Percentiles rank a stretch among this genome's conserved stretches.
Evolutionary conservation across 208 protist species (phyloP).

Genomic region (Crithidia sp.): DNA sequence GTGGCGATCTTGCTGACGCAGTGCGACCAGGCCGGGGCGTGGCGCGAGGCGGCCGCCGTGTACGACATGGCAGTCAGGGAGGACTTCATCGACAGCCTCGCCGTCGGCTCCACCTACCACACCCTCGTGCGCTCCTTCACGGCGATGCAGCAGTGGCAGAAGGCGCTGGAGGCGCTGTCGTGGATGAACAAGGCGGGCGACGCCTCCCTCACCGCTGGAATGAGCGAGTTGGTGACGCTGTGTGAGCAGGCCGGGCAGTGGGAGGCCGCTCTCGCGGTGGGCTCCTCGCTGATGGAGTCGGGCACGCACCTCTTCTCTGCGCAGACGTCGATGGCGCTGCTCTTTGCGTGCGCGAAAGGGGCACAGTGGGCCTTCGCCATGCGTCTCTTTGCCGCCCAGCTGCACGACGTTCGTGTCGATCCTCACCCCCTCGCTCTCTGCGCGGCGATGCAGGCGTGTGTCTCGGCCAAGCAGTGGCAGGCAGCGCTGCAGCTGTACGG

Average conservation of each 20-base stretch:
- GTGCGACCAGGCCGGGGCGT: constrained; percentile 72
- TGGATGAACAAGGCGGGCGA: constrained; percentile 86
- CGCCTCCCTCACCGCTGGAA: constrained; percentile 69
- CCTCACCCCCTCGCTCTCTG: constrained; percentile 78
- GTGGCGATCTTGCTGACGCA: constrained; percentile 64
- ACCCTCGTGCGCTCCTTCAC: constrained; percentile 75
- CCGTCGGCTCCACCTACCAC: constrained; percentile 65
- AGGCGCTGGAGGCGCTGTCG: constrained; percentile 80
- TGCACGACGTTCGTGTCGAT: constrained; percentile 55
- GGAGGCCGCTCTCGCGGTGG: constrained; percentile 71
- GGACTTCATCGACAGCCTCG: constrained; percentile 66
- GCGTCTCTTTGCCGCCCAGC: constrained; percentile 47
- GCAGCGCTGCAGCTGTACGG: constrained; percentile 48
- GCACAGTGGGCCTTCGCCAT: constrained; percentile 63
- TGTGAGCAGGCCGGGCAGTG: constrained; percentile 87
- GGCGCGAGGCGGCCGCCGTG: constrained; percentile 68
- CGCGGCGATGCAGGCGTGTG: constrained; percentile 73
- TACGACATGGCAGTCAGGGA: constrained; percentile 78
- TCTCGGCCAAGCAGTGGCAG: constrained; percentile 53
- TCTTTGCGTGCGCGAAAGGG: constrained; percentile 71
- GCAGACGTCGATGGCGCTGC: constrained; percentile 63
- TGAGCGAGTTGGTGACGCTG: constrained; percentile 75
- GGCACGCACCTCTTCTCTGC: constrained; percentile 48
- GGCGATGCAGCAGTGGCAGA: constrained; percentile 79
- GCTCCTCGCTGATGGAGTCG: constrained; percentile 51